Evolutionary conservation across 306 rosid genomes (phyloP).

Genomic region (Pterocarpus santalinus): DNA sequence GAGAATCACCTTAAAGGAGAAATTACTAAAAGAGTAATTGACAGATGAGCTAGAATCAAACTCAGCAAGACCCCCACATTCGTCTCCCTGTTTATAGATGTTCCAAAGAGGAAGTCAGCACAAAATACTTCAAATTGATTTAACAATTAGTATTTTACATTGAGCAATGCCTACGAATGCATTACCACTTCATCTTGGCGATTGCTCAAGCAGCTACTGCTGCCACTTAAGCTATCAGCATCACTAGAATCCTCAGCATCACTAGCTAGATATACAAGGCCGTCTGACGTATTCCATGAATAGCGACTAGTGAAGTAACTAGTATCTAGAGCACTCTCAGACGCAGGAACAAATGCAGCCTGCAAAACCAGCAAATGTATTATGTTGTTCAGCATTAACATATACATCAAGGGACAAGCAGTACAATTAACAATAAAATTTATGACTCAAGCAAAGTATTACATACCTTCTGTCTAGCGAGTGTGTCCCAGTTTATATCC

Average conservation of each 20-base stretch:
- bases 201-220: slow-evolving; percentile 87
- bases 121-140: slow-evolving; percentile 34
- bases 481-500: slow-evolving; percentile 98
- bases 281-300: slow-evolving; percentile 86
- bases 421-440: slow-evolving; percentile 21
- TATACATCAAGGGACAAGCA: slow-evolving; percentile 14
- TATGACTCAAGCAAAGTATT: slow-evolving; percentile 8
- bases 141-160: slow-evolving; percentile 20
- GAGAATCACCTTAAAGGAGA: slow-evolving; percentile 89
- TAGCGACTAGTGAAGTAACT: slow-evolving; percentile 96
- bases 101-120: slow-evolving; percentile 51
- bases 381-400: slow-evolving; percentile 9
- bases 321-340: slow-evolving; percentile 94
- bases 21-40: slow-evolving; percentile 96
- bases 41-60: slow-evolving; percentile 83
- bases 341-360: slow-evolving; percentile 99
- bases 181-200: slow-evolving; percentile 98
- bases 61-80: slow-evolving; percentile 92
- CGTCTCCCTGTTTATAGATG: slow-evolving; percentile 75
- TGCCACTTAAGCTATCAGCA: slow-evolving; percentile 93
- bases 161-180: slow-evolving; percentile 29
- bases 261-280: slow-evolving; percentile 69
- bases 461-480: slow-evolving; percentile 95
- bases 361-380: slow-evolving; percentile 51
- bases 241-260: slow-evolving; percentile 92